Evolutionary conservation across 257 asterid species (phyloP), one percentile per base, ranked within the genome.

Genomic region (Marsdenia floribunda): DNA sequence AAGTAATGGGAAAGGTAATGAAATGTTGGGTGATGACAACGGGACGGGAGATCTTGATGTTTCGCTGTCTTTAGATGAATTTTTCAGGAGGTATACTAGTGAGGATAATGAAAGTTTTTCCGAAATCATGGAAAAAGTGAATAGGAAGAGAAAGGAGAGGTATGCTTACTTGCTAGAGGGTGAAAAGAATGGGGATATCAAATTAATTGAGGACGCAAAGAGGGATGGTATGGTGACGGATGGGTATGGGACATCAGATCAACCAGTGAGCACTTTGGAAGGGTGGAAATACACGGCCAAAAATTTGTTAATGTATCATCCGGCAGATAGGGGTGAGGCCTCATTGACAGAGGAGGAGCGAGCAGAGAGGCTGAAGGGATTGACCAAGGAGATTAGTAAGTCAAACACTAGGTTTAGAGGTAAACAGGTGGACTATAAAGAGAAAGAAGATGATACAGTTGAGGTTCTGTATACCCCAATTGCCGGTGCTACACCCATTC

Each of bases 81-180:
- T 94, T 52, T 89, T 86, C 72, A 85, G 91, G 73, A 89, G 87
- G 90, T 92, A 89, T 81, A 94, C 96, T 52, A 94, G 99, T 69
- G 99, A 94, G 90, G 99, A 94, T 72, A 94, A 92, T 12, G 98
- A 90, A 84, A 94, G 96, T 72, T 94, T 94, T 69, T 76, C 85
- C 4, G 87, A 82, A 71, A 80, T 92, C 53, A 64, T 94, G 52
- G 99, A 90, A 76, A 94, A 84, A 75, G 96, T 80, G 40, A 88
- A 90, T 78, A 81, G 93, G 77, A 92, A 87, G 87, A 89, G 82
- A 81, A 85, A 85, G 74, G 98, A 94, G 72, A 90, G 87, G 79
- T 92, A 90, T 84, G 93, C 80, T 22, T 88, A 78, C 84, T 83
- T 92, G 82, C 81, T 90, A 85, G 99, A 87, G 77, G 81, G 84